Base-by-base conservation (phyloP, 306 rosid genomes). In the Vachellia pachyceras region DNA sequence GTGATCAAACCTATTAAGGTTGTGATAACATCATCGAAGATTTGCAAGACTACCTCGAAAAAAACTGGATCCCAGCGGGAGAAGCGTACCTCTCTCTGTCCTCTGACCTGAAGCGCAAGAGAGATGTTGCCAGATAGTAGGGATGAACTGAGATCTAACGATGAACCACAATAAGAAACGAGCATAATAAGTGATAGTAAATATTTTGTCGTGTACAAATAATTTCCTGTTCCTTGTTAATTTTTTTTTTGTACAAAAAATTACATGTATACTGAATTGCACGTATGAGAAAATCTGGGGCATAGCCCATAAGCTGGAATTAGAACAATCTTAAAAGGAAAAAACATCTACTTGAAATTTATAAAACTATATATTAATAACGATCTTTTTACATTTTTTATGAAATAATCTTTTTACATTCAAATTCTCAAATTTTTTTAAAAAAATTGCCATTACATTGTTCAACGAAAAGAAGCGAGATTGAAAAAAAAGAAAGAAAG, bases 51-150 rank as follows among this genome's bases (percentile, higher is more conserved):
- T 25, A 40, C 60, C 39, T 18, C 4, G 22, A 29, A 55, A 81
- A 9, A 3, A 77, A 22, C 46, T 33, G 81, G 88, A 83, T 83
- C 89, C 15, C 65, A 3, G 80, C 40, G 85, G 75, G 44, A 39
- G 85, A 50, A 80, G 68, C 46, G 23, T 69, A 81, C 80, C 89
- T 75, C 13, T 45, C n/a, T 39, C 68, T 61, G 11, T 12, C 9
- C 71, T n/a, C 77, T 84, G 94, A 93, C 88, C 88, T 76, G 92
- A 79, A 84, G 77, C 84, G 39, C 79, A 49, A 69, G 74, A 81
- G 87, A 76, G 85, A 67, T 22, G 72, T 7, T 49, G 65, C 71
- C n/a, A 58, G 69, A 68, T 46, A 47, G 49, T 45, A 70, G 61
- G 46, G 47, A 78, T 17, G 29, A 58, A 78, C 72, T 67, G 86